These are phyloP conservation scores for Lepraria neglecta DNA, from an alignment of 495 filamentous ascomycete species.

Conservation along the genomic window DNA sequence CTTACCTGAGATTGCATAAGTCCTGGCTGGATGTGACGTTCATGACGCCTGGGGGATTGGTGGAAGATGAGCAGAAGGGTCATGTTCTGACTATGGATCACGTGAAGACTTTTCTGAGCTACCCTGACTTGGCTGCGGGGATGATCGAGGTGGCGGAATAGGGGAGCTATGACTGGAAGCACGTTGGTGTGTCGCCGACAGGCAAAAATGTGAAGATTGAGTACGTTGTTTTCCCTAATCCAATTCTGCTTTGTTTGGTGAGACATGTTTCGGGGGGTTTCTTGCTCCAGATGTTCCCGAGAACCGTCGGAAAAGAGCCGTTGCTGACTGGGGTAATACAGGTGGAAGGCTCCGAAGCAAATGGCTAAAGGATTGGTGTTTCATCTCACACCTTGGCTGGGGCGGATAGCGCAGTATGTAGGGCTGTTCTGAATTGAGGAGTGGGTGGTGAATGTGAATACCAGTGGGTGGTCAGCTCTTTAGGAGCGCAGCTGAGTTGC, in stretches of 20 bases:
- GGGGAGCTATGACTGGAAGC: constrained; percentile 34
- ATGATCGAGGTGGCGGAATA: constrained; percentile 45
- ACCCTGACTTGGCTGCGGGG: constrained; percentile 40
- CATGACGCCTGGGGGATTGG: constrained; percentile 41
- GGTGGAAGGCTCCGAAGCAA: constrained; percentile 21
- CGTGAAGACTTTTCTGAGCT: constrained; percentile 34
- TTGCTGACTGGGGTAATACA: no score
- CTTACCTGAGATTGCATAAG: constrained; percentile 33
- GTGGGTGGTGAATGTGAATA: neutral
- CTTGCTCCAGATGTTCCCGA: no score
- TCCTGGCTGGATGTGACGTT: constrained; percentile 37
- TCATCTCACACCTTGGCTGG: constrained; percentile 16
- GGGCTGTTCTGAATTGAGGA: constrained; percentile 1
- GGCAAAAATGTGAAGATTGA: constrained; percentile 27
- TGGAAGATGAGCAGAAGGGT: constrained; percentile 32
- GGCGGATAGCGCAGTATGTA: constrained; percentile 1
- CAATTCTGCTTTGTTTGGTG: no score
- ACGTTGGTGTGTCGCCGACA: constrained; percentile 35
- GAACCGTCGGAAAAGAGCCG: no score
- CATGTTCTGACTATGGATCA: constrained; percentile 37
- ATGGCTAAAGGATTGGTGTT: constrained; percentile 26
- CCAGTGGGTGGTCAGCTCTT: neutral
- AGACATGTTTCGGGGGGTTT: no score
- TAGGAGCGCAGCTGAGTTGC: neutral
- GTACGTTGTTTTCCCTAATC: neutral